Evolutionary conservation across 495 filamentous ascomycete species (phyloP), one percentile per base, ranked within the genome.

Genomic region (Aspergillus bertholletiae): DNA sequence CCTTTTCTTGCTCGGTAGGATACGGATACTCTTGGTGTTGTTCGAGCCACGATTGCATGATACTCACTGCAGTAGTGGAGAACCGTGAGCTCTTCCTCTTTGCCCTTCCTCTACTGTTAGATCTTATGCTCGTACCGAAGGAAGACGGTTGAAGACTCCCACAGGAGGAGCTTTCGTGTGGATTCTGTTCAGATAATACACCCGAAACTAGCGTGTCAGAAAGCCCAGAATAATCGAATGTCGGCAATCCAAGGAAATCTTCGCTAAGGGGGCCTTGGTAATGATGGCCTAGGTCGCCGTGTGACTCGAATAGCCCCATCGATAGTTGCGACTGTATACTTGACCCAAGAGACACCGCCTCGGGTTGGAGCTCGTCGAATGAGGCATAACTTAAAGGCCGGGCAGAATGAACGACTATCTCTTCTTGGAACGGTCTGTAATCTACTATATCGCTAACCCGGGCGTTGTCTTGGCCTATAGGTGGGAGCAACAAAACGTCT

Each of bases 11-110:
- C 6, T 55, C 55, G 4, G 48, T 62, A 1, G 66, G 66, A 48
- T 64, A 68, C 2, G 66, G 66, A 34, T 79, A 60, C 71, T 80
- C 55, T 3, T 46, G 52, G 26, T 66, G 63, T n/a, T 56, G 41
- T 7, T 57, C 46, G 9, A 66, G 53, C 66, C 66, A 68, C 28
- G 55, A 32, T 50, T 58, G 46, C 21, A 68, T 40, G 0, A 49
- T 43, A 15, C 43, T 62, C 17, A 56, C 57, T 7, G 57, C 49
- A 0, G 52, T 47, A 3, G 20, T 22, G 20, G 57, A 44, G 0
- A 63, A 22, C 7, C 61, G 57, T 43, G 55, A 48, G 17, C 20
- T 17, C 9, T 3, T 3, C 24, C 15, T 41, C 26, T 22, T 44
- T 13, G 13, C 15, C 37, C 17, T 40, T 13, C 13, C 12, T 39